Percentiles rank a stretch among this genome's conserved stretches.
Conservation (phyloP, 257 asterid genomes). For the Perilla frutescens region DNA sequence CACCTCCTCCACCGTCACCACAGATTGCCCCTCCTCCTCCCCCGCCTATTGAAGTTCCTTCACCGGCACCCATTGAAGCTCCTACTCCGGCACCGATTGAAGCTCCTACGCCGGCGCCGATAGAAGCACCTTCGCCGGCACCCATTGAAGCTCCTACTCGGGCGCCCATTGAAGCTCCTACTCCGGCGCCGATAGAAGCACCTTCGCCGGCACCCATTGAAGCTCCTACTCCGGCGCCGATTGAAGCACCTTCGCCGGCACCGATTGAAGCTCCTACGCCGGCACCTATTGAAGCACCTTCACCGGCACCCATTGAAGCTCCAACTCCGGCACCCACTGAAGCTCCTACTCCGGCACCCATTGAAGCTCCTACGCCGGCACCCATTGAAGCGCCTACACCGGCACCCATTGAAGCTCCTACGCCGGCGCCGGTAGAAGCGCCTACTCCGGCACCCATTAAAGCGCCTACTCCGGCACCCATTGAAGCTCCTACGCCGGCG, state of each 20-base stretch:
- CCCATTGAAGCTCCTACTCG: neutral
- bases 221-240: neutral
- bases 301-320: neutral
- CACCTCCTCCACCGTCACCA: conserved; percentile 9
- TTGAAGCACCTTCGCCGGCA: neutral
- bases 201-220: neutral
- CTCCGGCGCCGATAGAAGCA: neutral
- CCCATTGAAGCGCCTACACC: neutral
- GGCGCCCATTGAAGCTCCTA: neutral
- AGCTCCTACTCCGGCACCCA: neutral
- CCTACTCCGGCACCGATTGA: neutral
- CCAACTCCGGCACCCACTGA: neutral
- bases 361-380: neutral
- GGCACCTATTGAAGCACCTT: neutral
- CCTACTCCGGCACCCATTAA: neutral
- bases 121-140: neutral
- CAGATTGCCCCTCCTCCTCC: neutral
- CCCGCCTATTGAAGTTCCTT: neutral
- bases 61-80: neutral
- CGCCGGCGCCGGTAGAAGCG: neutral
- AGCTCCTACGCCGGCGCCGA: neutral
- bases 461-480: neutral
- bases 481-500: neutral
- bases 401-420: neutral
- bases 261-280: neutral